Evolutionary conservation across 768 basidiomycete genomes (phyloP).

Genomic region (Scleroderma citrinum): DNA sequence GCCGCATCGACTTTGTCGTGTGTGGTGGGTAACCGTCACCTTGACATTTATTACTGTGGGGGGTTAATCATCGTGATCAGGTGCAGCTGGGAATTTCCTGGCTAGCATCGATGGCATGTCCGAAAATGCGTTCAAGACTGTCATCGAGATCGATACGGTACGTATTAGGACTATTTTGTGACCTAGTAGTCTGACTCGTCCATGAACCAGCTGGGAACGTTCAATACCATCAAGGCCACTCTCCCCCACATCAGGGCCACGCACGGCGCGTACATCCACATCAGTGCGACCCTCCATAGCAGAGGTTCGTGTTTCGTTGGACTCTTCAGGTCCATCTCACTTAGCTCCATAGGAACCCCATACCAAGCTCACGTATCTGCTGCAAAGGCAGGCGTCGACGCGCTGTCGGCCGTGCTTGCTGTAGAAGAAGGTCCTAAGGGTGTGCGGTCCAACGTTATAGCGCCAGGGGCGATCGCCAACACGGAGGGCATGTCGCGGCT

Average conservation of each 20-base stretch:
- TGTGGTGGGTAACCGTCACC: conserved; percentile 52
- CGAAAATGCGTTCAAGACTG: conserved; percentile 87
- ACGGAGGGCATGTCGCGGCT: conserved; percentile 77
- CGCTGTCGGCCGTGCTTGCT: conserved; percentile 77
- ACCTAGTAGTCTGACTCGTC: neutral
- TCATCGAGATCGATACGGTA: conserved; percentile 91
- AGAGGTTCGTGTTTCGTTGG: conserved; percentile 40
- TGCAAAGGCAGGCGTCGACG: conserved; percentile 93
- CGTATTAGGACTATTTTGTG: conserved; percentile 15
- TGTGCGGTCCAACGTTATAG: conserved; percentile 84
- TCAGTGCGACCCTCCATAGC: conserved; percentile 87
- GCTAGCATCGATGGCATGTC: conserved; percentile 79
- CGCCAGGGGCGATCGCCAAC: conserved; percentile 75
- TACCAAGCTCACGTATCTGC: conserved; percentile 93
- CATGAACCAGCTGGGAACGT: conserved; percentile 74
- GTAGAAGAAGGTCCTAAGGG: conserved; percentile 94
- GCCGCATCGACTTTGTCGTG: conserved; percentile 90
- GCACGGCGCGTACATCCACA: conserved; percentile 81
- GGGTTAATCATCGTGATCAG: conserved; percentile 30
- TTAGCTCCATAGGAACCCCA: conserved; percentile 49
- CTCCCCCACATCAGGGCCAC: conserved; percentile 63
- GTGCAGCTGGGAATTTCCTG: conserved; percentile 95
- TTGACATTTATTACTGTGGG: neutral
- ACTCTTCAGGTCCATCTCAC: neutral
- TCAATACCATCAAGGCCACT: conserved; percentile 92